These are phyloP conservation scores for Yamadazyma laniorum DNA, from an alignment of 805 yeast genomes.

Conservation along the genomic window DNA sequence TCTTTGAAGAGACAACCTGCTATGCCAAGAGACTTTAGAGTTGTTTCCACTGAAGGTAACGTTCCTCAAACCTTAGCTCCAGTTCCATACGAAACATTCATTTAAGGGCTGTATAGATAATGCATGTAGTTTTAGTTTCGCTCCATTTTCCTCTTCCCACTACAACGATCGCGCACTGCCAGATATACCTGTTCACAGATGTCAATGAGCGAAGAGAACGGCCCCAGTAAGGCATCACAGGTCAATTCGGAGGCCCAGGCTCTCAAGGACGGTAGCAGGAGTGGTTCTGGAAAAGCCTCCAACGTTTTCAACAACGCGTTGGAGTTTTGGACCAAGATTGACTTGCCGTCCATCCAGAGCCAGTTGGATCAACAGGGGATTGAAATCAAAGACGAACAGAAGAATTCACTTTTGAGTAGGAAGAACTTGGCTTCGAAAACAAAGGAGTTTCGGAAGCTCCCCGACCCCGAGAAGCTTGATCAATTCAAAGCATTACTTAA, in stretches of 20 bases:
- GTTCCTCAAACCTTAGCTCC: constrained; percentile 98
- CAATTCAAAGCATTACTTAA: constrained; percentile 68
- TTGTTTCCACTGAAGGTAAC: constrained; percentile 77
- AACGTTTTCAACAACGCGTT: constrained; percentile 54
- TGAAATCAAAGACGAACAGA: constrained; percentile 69
- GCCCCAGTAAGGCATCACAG: background rate
- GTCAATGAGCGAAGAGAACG: background rate
- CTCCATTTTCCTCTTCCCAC: too few relatives aligned
- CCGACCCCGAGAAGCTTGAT: constrained; percentile 61
- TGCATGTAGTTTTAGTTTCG: constrained; percentile 9
- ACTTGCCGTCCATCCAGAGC: constrained; percentile 66
- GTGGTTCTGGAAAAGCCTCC: constrained; percentile 9
- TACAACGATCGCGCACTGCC: too few relatives aligned
- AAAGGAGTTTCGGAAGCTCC: constrained; percentile 76
- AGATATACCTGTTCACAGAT: too few relatives aligned
- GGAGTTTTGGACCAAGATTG: constrained; percentile 72
- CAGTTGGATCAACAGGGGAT: constrained; percentile 72
- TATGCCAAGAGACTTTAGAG: constrained; percentile 91
- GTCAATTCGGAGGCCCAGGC: constrained; percentile 1
- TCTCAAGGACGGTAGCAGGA: background rate
- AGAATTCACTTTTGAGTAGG: constrained; percentile 63
- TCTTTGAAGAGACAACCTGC: constrained; percentile 98
- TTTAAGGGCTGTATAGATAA: constrained; percentile 48
- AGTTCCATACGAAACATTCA: constrained; percentile 99
- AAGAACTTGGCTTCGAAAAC: constrained; percentile 79